These are phyloP conservation scores for Chytriomyces sp. DNA, from an alignment of 192 early-diverging fungal species.

Conservation along the genomic window DNA sequence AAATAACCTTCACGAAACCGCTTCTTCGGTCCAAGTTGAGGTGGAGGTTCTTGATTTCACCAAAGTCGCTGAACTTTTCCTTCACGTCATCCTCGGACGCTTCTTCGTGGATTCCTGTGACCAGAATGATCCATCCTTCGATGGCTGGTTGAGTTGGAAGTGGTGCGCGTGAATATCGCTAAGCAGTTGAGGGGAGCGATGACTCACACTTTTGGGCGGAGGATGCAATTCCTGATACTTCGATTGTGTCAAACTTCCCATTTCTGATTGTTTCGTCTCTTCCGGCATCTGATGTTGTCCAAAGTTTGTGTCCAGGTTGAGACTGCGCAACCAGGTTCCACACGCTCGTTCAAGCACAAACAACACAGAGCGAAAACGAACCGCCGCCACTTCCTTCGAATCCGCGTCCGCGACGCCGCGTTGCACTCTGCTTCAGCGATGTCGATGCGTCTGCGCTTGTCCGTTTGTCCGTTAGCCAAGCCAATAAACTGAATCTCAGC, in stretches of 20 bases:
- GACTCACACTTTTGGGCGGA: constrained; percentile 51
- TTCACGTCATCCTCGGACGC: constrained; percentile 86
- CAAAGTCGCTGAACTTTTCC: constrained; percentile 85
- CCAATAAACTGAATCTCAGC: neutral
- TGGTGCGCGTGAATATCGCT: neutral
- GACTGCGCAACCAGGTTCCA: neutral
- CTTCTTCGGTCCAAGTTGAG: constrained; percentile 92
- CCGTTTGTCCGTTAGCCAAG: neutral
- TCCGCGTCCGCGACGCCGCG: constrained; percentile 49
- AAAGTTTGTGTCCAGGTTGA: neutral
- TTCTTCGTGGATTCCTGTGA: constrained; percentile 93
- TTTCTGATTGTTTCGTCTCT: constrained; percentile 3
- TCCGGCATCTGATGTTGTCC: neutral
- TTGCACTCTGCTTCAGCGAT: constrained; percentile 36
- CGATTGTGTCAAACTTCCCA: constrained; percentile 44
- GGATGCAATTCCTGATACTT: constrained; percentile 21
- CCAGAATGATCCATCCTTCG: constrained; percentile 96
- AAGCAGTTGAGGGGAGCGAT: neutral
- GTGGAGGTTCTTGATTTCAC: constrained; percentile 87
- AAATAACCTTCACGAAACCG: constrained; percentile 87
- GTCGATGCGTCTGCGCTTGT: constrained; percentile 24
- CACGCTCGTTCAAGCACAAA: neutral
- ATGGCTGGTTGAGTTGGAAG: constrained; percentile 48
- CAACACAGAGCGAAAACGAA: neutral
- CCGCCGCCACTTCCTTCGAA: constrained; percentile 33